These are phyloP conservation scores for Rhododendron kiyosumense DNA, from an alignment of 148 eudicot species.

Conservation along the genomic window DNA sequence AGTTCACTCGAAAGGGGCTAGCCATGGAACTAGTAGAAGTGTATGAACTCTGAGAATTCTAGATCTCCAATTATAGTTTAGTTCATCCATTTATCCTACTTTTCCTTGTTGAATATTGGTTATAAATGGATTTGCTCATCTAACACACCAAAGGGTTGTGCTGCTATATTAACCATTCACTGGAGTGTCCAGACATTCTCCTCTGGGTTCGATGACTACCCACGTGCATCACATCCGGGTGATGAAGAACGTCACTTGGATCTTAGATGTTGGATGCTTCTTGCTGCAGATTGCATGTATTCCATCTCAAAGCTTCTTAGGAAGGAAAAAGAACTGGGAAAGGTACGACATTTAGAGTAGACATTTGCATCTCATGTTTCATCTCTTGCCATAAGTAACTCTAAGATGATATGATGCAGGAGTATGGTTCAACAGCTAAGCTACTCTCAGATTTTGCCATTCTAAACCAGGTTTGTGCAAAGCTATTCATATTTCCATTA, in stretches of 20 bases:
- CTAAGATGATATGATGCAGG: constrained; percentile 45
- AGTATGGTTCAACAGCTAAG: constrained; percentile 51
- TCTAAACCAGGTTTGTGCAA: constrained; percentile 68
- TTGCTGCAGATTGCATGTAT: constrained; percentile 86
- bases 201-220: constrained; percentile 98
- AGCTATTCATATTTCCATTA: not conserved
- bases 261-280: constrained; percentile 99
- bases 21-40: not conserved
- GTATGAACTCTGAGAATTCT: not conserved
- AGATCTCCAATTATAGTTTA: constrained; percentile 2
- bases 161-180: not conserved
- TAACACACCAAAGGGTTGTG: not conserved
- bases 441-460: constrained; percentile 73
- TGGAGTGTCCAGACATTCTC: constrained; percentile 57
- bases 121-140: not conserved
- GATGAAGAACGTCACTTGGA: constrained; percentile 97
- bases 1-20: not conserved
- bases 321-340: constrained; percentile 35
- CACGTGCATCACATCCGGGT: constrained; percentile 97
- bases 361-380: not conserved
- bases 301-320: constrained; percentile 58
- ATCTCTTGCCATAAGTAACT: constrained; percentile 13
- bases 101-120: not conserved
- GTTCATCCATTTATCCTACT: not conserved
- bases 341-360: constrained; percentile 38